Conservation (phyloP, 1,284 basidiomycete species). For the Puccinia hordei region DNA sequence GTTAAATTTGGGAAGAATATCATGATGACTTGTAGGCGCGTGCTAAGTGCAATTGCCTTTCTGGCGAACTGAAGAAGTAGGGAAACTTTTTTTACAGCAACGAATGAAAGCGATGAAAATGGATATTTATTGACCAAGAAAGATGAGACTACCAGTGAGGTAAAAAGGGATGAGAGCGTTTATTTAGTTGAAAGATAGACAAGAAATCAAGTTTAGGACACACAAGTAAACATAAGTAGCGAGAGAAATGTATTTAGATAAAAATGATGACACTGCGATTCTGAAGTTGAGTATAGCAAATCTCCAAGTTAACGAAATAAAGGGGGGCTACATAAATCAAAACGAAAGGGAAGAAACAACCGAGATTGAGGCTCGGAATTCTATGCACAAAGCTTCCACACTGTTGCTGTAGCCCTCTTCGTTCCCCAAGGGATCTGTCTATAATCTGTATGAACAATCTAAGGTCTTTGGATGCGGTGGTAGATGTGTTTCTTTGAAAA, state of each 20-base stretch:
- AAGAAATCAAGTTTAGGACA: conserved; percentile 7
- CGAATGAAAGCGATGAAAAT: not conserved
- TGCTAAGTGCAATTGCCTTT: no score
- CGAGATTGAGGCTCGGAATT: not conserved
- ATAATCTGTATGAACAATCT: not conserved
- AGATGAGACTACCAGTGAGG: not conserved
- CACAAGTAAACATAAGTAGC: not conserved
- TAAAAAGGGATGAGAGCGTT: not conserved
- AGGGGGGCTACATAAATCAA: conserved; percentile 17
- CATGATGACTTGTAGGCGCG: no score
- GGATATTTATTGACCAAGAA: not conserved
- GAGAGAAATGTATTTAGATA: not conserved
- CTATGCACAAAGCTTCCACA: conserved; percentile 13
- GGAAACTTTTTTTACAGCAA: not conserved
- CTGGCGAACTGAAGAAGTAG: no score
- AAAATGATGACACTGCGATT: not conserved
- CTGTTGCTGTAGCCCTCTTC: not conserved
- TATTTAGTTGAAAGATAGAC: not conserved
- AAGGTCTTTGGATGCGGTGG: not conserved
- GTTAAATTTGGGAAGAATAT: no score
- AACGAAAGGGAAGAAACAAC: not conserved
- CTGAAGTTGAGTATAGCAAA: not conserved
- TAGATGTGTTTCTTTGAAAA: not conserved
- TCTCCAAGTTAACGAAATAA: not conserved
- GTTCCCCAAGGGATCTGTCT: not conserved